A percentile compares a stretch with the other conserved stretches of the same genome.
These are phyloP conservation scores for Keithomyces neogunnii DNA, from an alignment of 2,329 filamentous ascomycete species.

Conservation along the genomic window DNA sequence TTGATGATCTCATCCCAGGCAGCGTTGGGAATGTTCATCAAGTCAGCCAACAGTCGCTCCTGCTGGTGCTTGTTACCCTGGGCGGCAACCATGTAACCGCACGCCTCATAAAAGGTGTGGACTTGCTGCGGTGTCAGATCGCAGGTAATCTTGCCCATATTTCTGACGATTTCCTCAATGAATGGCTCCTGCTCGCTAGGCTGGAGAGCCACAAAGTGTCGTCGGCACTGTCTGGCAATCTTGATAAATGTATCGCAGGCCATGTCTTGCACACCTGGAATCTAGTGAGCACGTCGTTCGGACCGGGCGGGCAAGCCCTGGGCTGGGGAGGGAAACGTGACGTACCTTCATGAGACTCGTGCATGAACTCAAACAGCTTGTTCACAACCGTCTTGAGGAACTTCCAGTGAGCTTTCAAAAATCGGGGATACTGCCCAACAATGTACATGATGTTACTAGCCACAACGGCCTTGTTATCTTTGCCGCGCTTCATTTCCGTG, in stretches of 20 bases:
- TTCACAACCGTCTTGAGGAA: slow-evolving; percentile 99
- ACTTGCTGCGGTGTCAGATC: slow-evolving; percentile 95
- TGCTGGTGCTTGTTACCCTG: slow-evolving; percentile 94
- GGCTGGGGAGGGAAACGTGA: slow-evolving; percentile 4
- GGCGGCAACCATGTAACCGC: slow-evolving; percentile 97
- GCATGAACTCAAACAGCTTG: slow-evolving; percentile 99
- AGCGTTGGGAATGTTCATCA: slow-evolving; percentile 88
- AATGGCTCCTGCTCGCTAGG: slow-evolving; percentile 92
- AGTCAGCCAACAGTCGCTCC: slow-evolving; percentile 79
- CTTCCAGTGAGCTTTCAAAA: slow-evolving; percentile 99
- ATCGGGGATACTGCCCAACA: slow-evolving; percentile 95
- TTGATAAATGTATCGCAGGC: slow-evolving; percentile 99
- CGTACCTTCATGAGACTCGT: slow-evolving; percentile 92
- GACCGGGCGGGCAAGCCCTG: not conserved
- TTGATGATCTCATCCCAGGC: slow-evolving; percentile 96
- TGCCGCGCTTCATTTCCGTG: slow-evolving; percentile 98
- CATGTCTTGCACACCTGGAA: slow-evolving; percentile 90
- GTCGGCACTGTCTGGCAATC: slow-evolving; percentile 95
- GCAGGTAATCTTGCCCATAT: slow-evolving; percentile 89
- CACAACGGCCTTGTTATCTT: slow-evolving; percentile 98
- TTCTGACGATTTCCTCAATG: slow-evolving; percentile 96
- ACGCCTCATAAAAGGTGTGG: slow-evolving; percentile 98
- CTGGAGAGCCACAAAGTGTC: slow-evolving; percentile 94
- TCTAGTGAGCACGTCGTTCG: no score
- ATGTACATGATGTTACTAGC: slow-evolving; percentile 99